phyloP scores from a whole-genome alignment of 176 grass and related monocot genomes.

The Tuctoria greenei region DNA sequence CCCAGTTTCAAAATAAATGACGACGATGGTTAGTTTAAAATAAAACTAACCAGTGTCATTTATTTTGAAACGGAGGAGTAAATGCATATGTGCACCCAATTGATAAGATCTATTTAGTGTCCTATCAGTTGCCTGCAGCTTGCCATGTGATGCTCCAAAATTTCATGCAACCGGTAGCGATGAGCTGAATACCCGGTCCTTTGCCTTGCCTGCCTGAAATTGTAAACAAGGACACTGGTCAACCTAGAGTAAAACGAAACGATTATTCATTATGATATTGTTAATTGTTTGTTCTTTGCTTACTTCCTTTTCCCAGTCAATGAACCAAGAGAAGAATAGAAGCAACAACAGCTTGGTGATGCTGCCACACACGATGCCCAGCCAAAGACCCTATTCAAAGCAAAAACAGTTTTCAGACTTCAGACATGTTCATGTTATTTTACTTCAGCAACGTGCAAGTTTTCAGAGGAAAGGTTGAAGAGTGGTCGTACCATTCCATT shows the following conservation, averaged over 20 bases:
- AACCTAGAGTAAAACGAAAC: neutral
- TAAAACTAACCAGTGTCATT: no score
- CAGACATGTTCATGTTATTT: neutral
- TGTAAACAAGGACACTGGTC: neutral
- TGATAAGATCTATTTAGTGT: neutral
- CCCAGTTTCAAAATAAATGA: no score
- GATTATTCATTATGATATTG: neutral
- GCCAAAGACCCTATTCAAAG: conserved; percentile 18
- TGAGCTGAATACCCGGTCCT: conserved; percentile 49
- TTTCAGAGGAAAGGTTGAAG: neutral
- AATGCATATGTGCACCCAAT: neutral
- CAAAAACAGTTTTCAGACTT: neutral
- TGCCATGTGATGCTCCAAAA: neutral
- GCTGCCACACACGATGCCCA: conserved; percentile 38
- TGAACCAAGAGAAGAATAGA: neutral
- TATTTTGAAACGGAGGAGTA: no score
- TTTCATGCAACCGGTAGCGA: conserved; percentile 39
- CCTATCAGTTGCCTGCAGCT: neutral
- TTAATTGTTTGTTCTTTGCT: neutral
- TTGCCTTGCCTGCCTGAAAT: conserved; percentile 27
- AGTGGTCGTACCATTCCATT: conserved; percentile 32
- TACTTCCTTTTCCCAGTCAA: conserved; percentile 33
- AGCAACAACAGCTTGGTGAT: conserved; percentile 25
- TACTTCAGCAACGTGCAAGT: neutral
- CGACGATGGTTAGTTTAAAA: no score